A percentile compares a stretch with the other conserved stretches of the same genome.
Evolutionary conservation across 352 stramenopile genomes (phyloP).

Genomic region (Globisporangium perplexum): DNA sequence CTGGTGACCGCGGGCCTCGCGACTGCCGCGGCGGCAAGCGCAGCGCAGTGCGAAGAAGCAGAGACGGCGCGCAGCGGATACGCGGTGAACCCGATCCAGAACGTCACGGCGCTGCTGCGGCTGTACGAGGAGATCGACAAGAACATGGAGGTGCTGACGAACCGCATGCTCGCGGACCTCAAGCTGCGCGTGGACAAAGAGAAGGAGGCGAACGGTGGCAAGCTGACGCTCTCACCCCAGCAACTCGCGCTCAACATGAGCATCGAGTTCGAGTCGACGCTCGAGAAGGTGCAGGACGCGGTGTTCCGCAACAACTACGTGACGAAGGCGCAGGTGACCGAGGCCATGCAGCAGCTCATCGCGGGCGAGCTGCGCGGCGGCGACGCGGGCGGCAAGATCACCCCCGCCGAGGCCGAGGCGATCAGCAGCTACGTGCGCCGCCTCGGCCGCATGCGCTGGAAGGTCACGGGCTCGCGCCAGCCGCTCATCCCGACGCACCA

Average conservation of each 20-base stretch:
- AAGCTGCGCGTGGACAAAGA: constrained; percentile 47
- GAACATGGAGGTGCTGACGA: constrained; percentile 78
- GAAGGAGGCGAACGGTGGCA: constrained; percentile 34
- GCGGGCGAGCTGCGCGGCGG: constrained; percentile 46
- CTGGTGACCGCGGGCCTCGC: constrained; percentile 8
- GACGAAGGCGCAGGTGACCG: constrained; percentile 68
- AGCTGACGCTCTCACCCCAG: constrained; percentile 46
- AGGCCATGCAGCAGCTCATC: constrained; percentile 60
- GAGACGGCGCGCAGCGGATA: constrained; percentile 23
- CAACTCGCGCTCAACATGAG: constrained; percentile 80
- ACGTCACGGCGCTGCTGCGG: constrained; percentile 57
- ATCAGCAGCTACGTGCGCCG: constrained; percentile 69
- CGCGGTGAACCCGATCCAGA: constrained; percentile 62
- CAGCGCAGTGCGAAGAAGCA: constrained; percentile 20
- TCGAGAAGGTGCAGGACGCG: constrained; percentile 76
- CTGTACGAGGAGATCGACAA: constrained; percentile 83
- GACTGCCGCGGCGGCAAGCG: constrained; percentile 2
- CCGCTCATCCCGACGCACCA: constrained; percentile 53
- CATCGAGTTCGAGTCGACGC: constrained; percentile 71
- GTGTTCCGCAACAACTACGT: constrained; percentile 85
- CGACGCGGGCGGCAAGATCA: constrained; percentile 46
- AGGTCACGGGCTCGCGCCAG: constrained; percentile 72
- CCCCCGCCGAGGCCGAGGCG: constrained; percentile 51
- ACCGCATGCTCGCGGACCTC: constrained; percentile 60
- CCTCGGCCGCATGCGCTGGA: constrained; percentile 70